A percentile compares a stretch with the other conserved stretches of the same genome.
Conservation (phyloP, 2,329 filamentous ascomycete species). For the Trichoderma semiorbis region DNA sequence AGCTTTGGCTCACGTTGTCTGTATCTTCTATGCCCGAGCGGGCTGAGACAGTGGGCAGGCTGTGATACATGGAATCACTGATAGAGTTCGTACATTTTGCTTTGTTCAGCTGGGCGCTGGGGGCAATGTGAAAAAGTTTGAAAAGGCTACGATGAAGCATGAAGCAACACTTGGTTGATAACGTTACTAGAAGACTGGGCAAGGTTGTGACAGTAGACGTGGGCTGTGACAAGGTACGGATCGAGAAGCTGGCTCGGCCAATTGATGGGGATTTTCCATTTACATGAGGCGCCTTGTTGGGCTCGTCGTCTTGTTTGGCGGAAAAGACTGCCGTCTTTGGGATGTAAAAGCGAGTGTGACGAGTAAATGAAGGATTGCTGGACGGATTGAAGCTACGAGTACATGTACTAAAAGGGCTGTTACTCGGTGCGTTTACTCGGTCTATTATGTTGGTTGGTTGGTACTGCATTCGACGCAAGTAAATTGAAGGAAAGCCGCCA, state of each 20-base stretch:
- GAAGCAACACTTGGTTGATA: not conserved
- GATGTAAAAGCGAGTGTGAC: not conserved
- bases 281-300: not conserved
- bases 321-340: not conserved
- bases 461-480: not conserved
- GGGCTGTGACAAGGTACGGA: slow-evolving; percentile 2
- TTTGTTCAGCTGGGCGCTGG: not conserved
- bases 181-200: not conserved
- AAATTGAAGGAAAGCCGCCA: not conserved
- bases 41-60: not conserved
- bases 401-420: not conserved
- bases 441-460: not conserved
- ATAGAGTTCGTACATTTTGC: not conserved
- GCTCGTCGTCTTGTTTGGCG: not conserved
- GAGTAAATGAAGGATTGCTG: not conserved
- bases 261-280: slow-evolving; percentile 3
- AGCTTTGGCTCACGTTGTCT: not conserved
- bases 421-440: not conserved
- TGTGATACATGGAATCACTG: not conserved
- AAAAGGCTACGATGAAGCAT: not conserved
- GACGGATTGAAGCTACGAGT: not conserved
- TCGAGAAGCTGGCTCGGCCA: slow-evolving; percentile 4
- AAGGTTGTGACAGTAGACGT: not conserved
- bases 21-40: not conserved
- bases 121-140: not conserved